A percentile compares a stretch with the other conserved stretches of the same genome.
Conservation (phyloP, 2,329 filamentous ascomycete genomes). For the Aspergillus viridinutans region DNA sequence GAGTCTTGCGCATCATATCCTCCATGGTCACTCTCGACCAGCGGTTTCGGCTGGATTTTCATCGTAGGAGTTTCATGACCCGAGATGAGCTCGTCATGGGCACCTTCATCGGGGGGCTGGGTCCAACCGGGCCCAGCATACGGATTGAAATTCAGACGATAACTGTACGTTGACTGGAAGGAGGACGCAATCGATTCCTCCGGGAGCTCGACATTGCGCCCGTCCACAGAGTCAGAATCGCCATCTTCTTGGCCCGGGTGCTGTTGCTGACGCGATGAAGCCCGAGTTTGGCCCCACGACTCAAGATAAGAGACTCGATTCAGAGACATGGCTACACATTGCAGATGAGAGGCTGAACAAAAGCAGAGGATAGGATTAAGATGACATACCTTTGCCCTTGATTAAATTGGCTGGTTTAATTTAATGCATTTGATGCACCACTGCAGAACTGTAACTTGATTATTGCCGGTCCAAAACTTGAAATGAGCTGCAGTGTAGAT, state of each 20-base stretch:
- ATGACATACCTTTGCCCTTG: not conserved
- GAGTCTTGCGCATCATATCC: constrained; percentile 8
- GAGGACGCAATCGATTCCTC: constrained; percentile 30
- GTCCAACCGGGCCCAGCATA: constrained; percentile 37
- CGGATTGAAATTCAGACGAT: constrained; percentile 42
- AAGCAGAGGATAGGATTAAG: not conserved
- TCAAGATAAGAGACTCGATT: constrained; percentile 42
- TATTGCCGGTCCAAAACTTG: no score
- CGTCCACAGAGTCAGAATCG: constrained; percentile 24
- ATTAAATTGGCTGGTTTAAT: not conserved
- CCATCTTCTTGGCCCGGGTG: constrained; percentile 14
- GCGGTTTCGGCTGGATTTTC: constrained; percentile 15
- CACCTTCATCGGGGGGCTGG: constrained; percentile 26
- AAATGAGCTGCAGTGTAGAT: not conserved
- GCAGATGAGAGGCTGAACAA: not conserved
- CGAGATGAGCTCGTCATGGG: constrained; percentile 24
- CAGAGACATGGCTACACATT: constrained; percentile 34
- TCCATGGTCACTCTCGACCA: constrained; percentile 11
- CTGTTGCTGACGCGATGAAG: constrained; percentile 24
- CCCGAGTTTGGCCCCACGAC: constrained; percentile 37
- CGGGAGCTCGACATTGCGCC: constrained; percentile 27
- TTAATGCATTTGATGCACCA: not conserved
- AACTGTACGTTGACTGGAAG: constrained; percentile 31
- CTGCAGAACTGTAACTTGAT: no score
- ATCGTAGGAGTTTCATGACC: constrained; percentile 19